Evolutionary conservation across 2,329 filamentous ascomycete species (phyloP).

Genomic region (Venturia pyrina): DNA sequence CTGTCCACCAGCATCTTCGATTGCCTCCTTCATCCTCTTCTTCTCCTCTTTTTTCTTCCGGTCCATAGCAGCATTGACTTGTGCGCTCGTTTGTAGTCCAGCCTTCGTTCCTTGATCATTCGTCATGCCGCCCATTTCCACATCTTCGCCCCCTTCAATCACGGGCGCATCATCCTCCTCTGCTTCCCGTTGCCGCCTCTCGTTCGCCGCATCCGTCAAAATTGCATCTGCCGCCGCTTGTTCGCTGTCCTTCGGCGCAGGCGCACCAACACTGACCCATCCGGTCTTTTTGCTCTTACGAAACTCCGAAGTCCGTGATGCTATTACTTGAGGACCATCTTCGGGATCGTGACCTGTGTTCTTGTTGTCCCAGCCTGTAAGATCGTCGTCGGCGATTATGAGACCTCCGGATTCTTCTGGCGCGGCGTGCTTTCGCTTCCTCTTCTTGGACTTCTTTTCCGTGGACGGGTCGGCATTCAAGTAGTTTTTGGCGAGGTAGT

Average conservation of each 20-base stretch:
- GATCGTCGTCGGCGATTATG: constrained; percentile 44
- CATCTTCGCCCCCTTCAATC: constrained; percentile 17
- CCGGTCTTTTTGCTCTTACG: constrained; percentile 65
- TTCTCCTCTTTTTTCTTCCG: constrained; percentile 55
- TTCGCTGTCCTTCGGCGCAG: constrained; percentile 39
- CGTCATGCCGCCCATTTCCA: constrained; percentile 28
- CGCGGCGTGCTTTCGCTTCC: constrained; percentile 35
- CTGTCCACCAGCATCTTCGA: constrained; percentile 29
- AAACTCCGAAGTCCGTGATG: constrained; percentile 41
- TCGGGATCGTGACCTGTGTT: constrained; percentile 45
- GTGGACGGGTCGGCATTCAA: constrained; percentile 52
- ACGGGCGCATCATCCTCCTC: constrained; percentile 34
- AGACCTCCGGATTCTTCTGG: constrained; percentile 30
- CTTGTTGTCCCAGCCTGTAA: constrained; percentile 39
- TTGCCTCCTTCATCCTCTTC: constrained; percentile 36
- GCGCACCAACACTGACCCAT: constrained; percentile 63
- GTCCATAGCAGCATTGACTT: constrained; percentile 50
- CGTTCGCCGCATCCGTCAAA: constrained; percentile 60
- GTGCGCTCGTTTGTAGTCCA: constrained; percentile 72
- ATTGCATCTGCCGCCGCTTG: constrained; percentile 69
- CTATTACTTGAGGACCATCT: constrained; percentile 38
- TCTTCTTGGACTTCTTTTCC: constrained; percentile 42
- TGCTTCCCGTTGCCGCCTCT: constrained; percentile 45
- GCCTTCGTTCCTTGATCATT: constrained; percentile 87
- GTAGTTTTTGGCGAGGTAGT: constrained; percentile 87